These are phyloP conservation scores for Exophiala bonariae DNA, from an alignment of 2,329 filamentous ascomycete species.

Conservation along the genomic window DNA sequence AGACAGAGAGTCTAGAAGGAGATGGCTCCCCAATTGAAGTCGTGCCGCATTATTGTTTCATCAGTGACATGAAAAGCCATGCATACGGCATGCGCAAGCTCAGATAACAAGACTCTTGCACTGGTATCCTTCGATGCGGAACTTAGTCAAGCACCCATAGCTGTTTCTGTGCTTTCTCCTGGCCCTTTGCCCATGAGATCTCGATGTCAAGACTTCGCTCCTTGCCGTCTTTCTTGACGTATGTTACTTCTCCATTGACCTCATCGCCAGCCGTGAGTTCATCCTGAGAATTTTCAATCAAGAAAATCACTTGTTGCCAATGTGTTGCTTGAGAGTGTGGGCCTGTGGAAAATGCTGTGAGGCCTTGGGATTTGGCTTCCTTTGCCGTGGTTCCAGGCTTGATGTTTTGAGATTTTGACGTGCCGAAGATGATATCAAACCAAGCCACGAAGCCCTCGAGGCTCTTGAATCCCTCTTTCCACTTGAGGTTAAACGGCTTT, in stretches of 20 bases:
- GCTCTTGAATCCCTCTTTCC: conserved; percentile 28
- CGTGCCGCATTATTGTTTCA: too few species aligned
- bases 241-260: conserved; percentile 68
- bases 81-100: too few species aligned
- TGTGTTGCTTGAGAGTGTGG: conserved; percentile 77
- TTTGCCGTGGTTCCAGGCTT: conserved; percentile 58
- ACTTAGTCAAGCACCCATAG: conserved; percentile 42
- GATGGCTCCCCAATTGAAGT: too few species aligned
- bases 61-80: too few species aligned
- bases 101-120: too few species aligned
- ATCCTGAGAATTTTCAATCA: conserved; percentile 53
- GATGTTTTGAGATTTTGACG: conserved; percentile 52
- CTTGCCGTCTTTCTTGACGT: conserved; percentile 68
- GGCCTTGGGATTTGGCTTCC: conserved; percentile 63
- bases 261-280: conserved; percentile 55
- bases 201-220: conserved; percentile 68
- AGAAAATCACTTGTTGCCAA: conserved; percentile 81
- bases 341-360: conserved; percentile 83
- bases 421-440: conserved; percentile 92
- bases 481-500: conserved; percentile 62
- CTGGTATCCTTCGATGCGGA: too few species aligned
- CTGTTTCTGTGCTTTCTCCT: conserved; percentile 40
- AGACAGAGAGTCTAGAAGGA: too few species aligned
- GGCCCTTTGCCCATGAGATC: conserved; percentile 59
- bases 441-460: conserved; percentile 89